Conservation (phyloP, 129 eudicot species). For the Mikania micrantha region DNA sequence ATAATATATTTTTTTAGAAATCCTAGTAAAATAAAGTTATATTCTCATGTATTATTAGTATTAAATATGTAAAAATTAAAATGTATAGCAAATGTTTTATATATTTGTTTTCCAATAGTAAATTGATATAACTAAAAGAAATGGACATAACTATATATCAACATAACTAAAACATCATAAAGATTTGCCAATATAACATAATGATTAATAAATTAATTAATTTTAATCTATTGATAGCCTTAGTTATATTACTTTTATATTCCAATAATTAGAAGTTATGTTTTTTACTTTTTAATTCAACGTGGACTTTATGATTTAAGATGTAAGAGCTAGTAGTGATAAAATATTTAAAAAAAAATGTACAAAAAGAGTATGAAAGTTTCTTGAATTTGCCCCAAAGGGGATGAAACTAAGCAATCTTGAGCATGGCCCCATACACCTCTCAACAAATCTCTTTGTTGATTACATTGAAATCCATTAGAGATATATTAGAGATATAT, state of each 20-base stretch:
- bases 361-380: background rate
- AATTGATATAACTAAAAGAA: background rate
- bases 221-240: background rate
- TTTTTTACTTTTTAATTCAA: background rate
- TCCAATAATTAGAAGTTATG: too few species aligned
- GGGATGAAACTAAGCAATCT: conserved; percentile 24
- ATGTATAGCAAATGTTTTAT: background rate
- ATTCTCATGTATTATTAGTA: too few species aligned
- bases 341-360: background rate
- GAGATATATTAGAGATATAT: conserved; percentile 20
- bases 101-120: background rate
- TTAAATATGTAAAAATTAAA: too few species aligned
- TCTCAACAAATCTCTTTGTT: conserved; percentile 27
- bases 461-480: conserved; percentile 33
- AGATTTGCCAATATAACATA: background rate
- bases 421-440: conserved; percentile 22
- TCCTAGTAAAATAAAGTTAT: too few species aligned
- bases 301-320: background rate
- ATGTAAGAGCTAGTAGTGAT: background rate
- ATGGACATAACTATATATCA: background rate
- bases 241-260: too few species aligned
- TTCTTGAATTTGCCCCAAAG: conserved; percentile 10
- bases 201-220: background rate
- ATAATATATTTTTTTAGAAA: too few species aligned
- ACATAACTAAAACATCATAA: background rate